phyloP scores from a whole-genome alignment of 371 early-diverging fungal genomes.

The Massospora cicadina region DNA sequence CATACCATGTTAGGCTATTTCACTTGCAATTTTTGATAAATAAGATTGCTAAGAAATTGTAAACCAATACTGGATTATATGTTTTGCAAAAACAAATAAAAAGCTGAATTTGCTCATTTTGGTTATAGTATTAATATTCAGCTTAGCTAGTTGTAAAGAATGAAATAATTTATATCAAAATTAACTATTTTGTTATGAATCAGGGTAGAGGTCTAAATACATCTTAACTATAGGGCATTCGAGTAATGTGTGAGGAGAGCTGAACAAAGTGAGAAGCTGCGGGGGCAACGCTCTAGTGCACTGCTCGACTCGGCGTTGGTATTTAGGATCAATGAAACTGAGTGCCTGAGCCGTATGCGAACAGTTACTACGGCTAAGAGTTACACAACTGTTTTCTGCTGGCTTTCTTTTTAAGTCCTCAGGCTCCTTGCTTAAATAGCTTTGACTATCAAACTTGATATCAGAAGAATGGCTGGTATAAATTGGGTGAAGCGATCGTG shows the following conservation, averaged over 20 bases:
- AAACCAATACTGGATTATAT: no score
- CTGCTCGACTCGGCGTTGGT: not conserved
- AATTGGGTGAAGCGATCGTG: not conserved
- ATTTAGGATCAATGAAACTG: not conserved
- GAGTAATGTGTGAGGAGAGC: not conserved
- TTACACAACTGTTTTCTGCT: not conserved
- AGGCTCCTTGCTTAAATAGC: not conserved
- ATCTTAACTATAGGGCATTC: constrained; percentile 8
- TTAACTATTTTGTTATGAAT: no score
- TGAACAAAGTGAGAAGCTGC: not conserved
- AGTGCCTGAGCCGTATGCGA: not conserved
- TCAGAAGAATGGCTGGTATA: not conserved
- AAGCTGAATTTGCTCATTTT: no score
- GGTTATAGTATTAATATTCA: no score
- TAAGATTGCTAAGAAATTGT: no score
- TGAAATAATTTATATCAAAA: no score
- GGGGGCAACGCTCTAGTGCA: not conserved
- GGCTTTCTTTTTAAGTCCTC: not conserved
- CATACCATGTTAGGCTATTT: no score
- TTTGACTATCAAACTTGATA: not conserved
- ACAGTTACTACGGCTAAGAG: not conserved
- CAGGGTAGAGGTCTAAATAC: no score
- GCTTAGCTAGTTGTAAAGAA: no score
- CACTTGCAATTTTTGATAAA: no score
- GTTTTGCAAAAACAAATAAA: no score